Percentiles rank a stretch among this genome's conserved stretches.
phyloP scores from a whole-genome alignment of 805 yeast species.

The Kodamaea lidongshanica region DNA sequence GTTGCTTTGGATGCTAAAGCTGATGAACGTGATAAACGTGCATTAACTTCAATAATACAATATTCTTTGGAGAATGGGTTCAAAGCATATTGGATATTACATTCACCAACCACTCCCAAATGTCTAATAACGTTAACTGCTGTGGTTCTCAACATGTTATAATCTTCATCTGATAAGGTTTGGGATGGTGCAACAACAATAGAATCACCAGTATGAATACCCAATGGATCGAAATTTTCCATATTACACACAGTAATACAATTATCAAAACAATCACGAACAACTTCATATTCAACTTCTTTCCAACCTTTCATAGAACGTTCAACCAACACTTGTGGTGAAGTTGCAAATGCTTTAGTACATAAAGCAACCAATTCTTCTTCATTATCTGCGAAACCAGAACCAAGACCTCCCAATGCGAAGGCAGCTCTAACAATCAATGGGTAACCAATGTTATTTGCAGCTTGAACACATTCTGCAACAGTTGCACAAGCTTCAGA shows the following conservation, averaged over 20 bases:
- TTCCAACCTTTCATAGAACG: conserved; percentile 99
- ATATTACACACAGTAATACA: conserved; percentile 98
- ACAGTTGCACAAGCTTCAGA: conserved; percentile 79
- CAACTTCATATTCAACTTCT: conserved; percentile 97
- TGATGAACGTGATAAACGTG: conserved; percentile 96
- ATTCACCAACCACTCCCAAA: conserved; percentile 98
- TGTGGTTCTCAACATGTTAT: conserved; percentile 95
- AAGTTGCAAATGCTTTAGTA: conserved; percentile 86
- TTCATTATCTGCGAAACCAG: conserved; percentile 93
- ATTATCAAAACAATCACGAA: conserved; percentile 93
- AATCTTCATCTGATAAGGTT: conserved; percentile 93
- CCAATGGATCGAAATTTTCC: conserved; percentile 98
- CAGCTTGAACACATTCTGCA: conserved; percentile 81
- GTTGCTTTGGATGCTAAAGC: conserved; percentile 98
- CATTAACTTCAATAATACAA: conserved; percentile 96
- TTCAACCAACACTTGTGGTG: conserved; percentile 95
- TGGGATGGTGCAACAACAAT: conserved; percentile 99
- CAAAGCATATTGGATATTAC: conserved; percentile 95
- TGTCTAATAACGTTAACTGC: conserved; percentile 97
- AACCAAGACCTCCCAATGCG: conserved; percentile 96
- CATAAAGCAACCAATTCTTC: conserved; percentile 76
- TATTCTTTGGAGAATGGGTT: conserved; percentile 91
- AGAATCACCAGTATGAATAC: conserved; percentile 98
- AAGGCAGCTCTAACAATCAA: conserved; percentile 96
- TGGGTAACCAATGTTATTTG: conserved; percentile 84